Percentiles rank a stretch among this genome's conserved stretches.
These are phyloP conservation scores for Euphrasia arctica DNA, from an alignment of 305 asterid genomes.

Conservation along the genomic window DNA sequence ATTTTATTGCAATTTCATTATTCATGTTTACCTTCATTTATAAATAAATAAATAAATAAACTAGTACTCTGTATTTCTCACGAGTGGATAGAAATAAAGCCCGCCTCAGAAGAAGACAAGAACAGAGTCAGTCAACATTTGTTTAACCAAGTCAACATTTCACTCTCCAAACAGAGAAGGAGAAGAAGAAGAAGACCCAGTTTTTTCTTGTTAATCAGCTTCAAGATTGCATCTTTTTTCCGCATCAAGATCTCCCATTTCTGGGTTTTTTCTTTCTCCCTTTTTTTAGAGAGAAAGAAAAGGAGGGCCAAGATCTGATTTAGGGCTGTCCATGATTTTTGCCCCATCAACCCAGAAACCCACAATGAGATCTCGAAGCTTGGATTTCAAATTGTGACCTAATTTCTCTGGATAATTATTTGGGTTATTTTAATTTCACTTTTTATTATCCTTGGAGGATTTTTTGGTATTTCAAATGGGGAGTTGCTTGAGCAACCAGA, in stretches of 20 bases:
- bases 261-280: not conserved
- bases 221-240: not conserved
- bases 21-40: too few relatives aligned
- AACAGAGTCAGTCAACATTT: too few relatives aligned
- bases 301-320: not conserved
- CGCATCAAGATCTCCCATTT: not conserved
- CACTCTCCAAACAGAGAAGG: too few relatives aligned
- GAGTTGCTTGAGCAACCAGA: constrained; percentile 85
- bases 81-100: too few relatives aligned
- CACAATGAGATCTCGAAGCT: not conserved
- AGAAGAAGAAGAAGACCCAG: too few relatives aligned
- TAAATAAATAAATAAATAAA: too few relatives aligned
- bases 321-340: not conserved
- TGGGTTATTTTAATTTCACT: not conserved
- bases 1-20: too few relatives aligned
- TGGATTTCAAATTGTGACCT: constrained; percentile 1
- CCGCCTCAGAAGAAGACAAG: too few relatives aligned
- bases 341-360: not conserved
- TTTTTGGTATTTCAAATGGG: constrained; percentile 49
- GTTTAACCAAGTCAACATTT: too few relatives aligned
- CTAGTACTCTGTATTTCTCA: too few relatives aligned
- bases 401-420: not conserved
- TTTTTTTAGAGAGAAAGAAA: not conserved
- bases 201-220: not conserved
- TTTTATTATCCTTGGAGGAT: not conserved